Base-by-base conservation (phyloP, 371 early-diverging fungal genomes). In the Syncephalastrum racemosum region DNA sequence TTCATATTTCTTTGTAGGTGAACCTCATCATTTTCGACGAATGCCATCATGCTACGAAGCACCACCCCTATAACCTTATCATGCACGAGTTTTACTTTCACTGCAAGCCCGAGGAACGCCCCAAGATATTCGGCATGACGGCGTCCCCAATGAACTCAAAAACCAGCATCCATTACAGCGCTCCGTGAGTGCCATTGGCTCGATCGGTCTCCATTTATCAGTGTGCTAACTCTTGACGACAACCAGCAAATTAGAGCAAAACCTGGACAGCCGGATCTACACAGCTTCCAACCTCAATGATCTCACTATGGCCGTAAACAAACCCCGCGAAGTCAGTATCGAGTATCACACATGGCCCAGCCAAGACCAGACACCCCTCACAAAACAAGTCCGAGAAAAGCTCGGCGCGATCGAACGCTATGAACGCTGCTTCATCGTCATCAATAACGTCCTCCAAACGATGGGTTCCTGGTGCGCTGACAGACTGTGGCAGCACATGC, bases 111-210 rank as follows among this genome's bases (percentile, higher is more conserved):
- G 65, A 67, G 1, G 64, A 78, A 5, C 68, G 87, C 18, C 96
- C 96, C 8, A 88, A 86, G 59, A 79, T 96, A 0, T 92, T 96
- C 68, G 95, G 95, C 6, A 91, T 97, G 93, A 95, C 97, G 0
- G 96, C 97, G 3, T 95, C 94, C 5, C 94, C 97, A 5, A 71
- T 86, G 57, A 77, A 82, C 43, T 62, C 81, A 1, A 71, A 70
- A 48, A 67, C 80, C 10, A 70, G 62, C 31, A 68, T 79, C 0
- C 62, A 72, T 18, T 55, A 58, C 39, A 73, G 76, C 23, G 79
- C 79, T 6, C 54, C 51, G 83, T 79, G 75, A 58, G 56, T 50
- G n/a, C 4, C 8, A 18, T 51, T 8, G 42, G 51, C 23, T 20
- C 41, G 20, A 27, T 41, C 27, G 6, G 2, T 27, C 4, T 31